These are phyloP conservation scores for Globisporangium paddicum DNA, from an alignment of 352 stramenopile genomes.

Conservation along the genomic window DNA sequence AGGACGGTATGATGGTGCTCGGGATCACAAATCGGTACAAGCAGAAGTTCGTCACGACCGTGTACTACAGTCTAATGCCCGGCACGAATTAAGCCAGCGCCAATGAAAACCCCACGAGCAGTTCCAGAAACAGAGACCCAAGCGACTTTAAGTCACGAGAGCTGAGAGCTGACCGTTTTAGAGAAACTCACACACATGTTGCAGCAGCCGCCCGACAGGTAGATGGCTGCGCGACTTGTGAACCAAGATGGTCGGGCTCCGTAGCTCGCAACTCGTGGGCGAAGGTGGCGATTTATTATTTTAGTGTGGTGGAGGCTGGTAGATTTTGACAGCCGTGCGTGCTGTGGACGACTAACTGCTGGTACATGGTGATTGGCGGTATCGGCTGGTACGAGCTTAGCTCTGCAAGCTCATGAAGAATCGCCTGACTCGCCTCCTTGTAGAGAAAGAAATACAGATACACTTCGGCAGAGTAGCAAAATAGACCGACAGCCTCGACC, in stretches of 20 bases:
- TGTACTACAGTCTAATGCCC: slow-evolving; percentile 96
- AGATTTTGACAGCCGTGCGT: neutral
- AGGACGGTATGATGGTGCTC: slow-evolving; percentile 99
- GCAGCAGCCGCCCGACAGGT: neutral
- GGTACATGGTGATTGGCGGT: neutral
- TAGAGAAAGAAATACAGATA: neutral
- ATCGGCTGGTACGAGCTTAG: neutral
- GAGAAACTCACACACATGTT: neutral
- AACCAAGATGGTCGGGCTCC: neutral
- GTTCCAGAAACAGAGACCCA: neutral
- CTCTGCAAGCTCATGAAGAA: neutral
- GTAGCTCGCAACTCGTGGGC: neutral
- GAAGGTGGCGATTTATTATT: neutral
- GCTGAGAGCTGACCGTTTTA: neutral
- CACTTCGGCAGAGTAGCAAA: neutral
- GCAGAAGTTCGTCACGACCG: slow-evolving; percentile 97
- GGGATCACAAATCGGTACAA: slow-evolving; percentile 97
- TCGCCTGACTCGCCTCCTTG: neutral
- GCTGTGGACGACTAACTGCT: too few species aligned
- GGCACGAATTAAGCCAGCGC: slow-evolving; percentile 52
- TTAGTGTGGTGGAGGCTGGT: neutral
- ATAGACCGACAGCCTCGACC: neutral
- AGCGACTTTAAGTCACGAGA: neutral
- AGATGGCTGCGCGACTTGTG: neutral
- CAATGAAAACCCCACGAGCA: neutral